Base-by-base conservation (phyloP, 176 grass and related monocot genomes). In the Dendrocalamus sinicus region DNA sequence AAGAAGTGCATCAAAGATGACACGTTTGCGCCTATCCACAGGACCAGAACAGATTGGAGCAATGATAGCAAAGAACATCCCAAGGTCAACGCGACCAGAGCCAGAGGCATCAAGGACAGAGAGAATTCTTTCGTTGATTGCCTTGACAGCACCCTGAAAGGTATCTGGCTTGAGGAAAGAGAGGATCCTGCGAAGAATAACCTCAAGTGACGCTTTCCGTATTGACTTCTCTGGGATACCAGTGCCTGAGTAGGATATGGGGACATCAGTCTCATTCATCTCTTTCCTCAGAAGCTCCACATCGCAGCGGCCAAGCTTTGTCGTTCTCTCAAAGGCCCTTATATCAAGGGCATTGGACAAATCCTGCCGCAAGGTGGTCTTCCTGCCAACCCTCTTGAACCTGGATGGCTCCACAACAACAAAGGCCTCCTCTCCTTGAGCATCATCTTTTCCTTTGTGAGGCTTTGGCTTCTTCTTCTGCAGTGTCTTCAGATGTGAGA, bases 341-440 rank as follows among this genome's bases (percentile, higher is more conserved):
- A 99, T 96, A 74, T 99, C 96, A 83, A 99, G 90, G 13, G 93
- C 96, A 96, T 91, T 92, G 46, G 93, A 93, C 78, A 99, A 89
- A 52, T 99, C 96, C 79, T 94, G 91, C 35, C 96, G 84, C 82
- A 89, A 79, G 39, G 92, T 92, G 51, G 96, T 96, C 67, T 88
- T 92, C 54, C 66, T 87, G 12, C 88, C 93, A 71, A 91, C 92
- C 70, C 88, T 93, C 83, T 91, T 99, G 79, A 99, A 99, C 67
- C 94, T 99, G 53, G 96, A 96, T 82, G 93, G 81, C 48, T 99
- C 96, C 20, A 99, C 92, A n/a, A 99, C 81, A 70, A 91, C 80
- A 86, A 91, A 99, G 23, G 89, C 24, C 47, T 84, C 86, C 61
- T 92, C 91, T 37, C 87, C 85, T 77, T 92, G 91, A 52, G 67